Evolutionary conservation across 306 rosid species (phyloP), one percentile per base, ranked within the genome.

Genomic region (Potentilla sterilis): DNA sequence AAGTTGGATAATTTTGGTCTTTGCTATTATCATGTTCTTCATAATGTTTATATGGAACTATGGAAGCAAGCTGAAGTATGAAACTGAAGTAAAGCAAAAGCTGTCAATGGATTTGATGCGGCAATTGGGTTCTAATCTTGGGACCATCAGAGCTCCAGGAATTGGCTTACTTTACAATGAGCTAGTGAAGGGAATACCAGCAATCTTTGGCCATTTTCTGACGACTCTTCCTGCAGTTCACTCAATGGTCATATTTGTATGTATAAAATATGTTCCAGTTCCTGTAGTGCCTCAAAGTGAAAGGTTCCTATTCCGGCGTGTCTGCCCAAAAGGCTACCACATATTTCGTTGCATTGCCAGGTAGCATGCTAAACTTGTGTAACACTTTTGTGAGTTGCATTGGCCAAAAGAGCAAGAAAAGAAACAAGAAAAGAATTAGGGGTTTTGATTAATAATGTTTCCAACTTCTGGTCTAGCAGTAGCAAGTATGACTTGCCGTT

Each of bases 131-230:
- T 86, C 88, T 80, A 90, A 89, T 81, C 97, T 93, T 14, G 98
- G 98, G 84, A 93, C 97, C 35, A 80, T 93, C 70, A 86, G 98
- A 82, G 96, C 98, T 85, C 98, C 98, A 52, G 98, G 98, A 75
- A 91, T 93, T 37, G 98, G 98, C 74, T 90, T 93, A 79, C 87
- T 93, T 51, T 93, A 93, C 79, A 93, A 93, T 85, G 98, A 93
- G 85, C 85, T 93, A 81, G 98, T 86, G 80, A 93, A 91, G 86
- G 98, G 98, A 79, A 82, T 93, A 85, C 98, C 98, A 15, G 98
- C 94, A 77, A 88, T 93, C 78, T 87, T 93, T 79, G 97, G 98
- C 79, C 98, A 93, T 79, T 93, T 93, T 83, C 84, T 93, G 77
- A 89, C 97, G 38, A 91, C 92, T 44, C 88, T 88, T 61, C 89